These are phyloP conservation scores for Spathaspora sp. DNA, from an alignment of 1,139 yeast genomes.

Conservation along the genomic window DNA sequence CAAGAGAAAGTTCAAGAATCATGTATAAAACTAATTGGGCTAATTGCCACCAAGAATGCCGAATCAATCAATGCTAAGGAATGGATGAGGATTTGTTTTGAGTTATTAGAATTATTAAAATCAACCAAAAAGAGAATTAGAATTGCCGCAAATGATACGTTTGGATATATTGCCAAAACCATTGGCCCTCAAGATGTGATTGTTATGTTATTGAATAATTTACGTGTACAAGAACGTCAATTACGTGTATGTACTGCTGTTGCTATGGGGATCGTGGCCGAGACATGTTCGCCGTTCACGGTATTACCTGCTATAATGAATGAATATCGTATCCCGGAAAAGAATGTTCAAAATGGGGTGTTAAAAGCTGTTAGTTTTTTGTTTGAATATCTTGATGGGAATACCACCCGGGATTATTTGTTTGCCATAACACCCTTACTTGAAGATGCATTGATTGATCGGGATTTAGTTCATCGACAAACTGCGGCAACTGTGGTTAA, in stretches of 20 bases:
- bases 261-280: slow-evolving; percentile 96
- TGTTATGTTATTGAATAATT: slow-evolving; percentile 77
- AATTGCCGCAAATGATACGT: slow-evolving; percentile 84
- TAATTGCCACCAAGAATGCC: slow-evolving; percentile 80
- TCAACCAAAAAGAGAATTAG: slow-evolving; percentile 80
- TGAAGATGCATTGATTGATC: slow-evolving; percentile 88
- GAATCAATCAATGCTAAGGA: slow-evolving; percentile 88
- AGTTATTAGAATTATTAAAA: slow-evolving; percentile 83
- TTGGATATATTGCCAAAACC: slow-evolving; percentile 88
- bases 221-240: slow-evolving; percentile 94
- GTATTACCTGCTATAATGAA: slow-evolving; percentile 97
- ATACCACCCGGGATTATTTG: slow-evolving; percentile 74
- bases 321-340: slow-evolving; percentile 90
- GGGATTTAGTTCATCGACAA: slow-evolving; percentile 92
- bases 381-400: slow-evolving; percentile 86
- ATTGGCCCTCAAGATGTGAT: slow-evolving; percentile 96
- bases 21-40: slow-evolving; percentile 76
- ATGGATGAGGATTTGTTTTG: slow-evolving; percentile 97
- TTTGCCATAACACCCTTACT: slow-evolving; percentile 78
- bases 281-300: slow-evolving; percentile 89
- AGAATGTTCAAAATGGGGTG: slow-evolving; percentile 94
- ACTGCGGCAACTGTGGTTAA: slow-evolving; percentile 89
- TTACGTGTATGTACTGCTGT: slow-evolving; percentile 96
- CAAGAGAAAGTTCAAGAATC: slow-evolving; percentile 92
- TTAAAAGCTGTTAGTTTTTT: slow-evolving; percentile 88